A percentile compares a stretch with the other conserved stretches of the same genome.
Conservation (phyloP, 129 eudicot genomes). For the Glebionis coronaria region DNA sequence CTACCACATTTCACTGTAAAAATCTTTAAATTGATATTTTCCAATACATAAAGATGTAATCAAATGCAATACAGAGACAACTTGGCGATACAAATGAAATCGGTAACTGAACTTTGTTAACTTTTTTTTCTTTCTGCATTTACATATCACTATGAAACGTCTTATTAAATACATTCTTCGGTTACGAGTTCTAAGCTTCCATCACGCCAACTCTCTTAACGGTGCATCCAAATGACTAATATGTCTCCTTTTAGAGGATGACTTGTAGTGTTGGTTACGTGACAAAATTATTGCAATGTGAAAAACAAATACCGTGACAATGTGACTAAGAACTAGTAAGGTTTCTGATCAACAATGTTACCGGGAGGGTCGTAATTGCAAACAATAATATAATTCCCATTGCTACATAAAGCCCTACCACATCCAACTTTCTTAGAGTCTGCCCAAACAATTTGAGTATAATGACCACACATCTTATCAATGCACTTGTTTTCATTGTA, state of each 20-base stretch:
- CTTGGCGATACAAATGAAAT: no score
- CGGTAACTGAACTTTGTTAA: no score
- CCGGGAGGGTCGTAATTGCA: conserved; percentile 31
- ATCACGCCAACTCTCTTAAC: conserved; percentile 1
- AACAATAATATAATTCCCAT: conserved; percentile 14
- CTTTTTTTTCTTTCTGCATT: neutral
- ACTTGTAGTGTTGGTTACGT: conserved; percentile 2
- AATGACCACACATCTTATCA: conserved; percentile 43
- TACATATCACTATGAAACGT: neutral
- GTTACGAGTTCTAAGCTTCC: neutral
- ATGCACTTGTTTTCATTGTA: conserved; percentile 36
- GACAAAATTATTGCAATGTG: neutral
- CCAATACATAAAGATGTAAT: no score
- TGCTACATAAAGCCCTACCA: conserved; percentile 22
- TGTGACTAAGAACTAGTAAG: conserved; percentile 20
- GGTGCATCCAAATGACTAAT: neutral
- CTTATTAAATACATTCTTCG: conserved; percentile 6
- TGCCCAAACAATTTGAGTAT: conserved; percentile 59
- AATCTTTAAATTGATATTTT: no score
- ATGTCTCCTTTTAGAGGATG: conserved; percentile 2
- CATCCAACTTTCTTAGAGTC: conserved; percentile 46
- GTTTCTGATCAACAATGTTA: conserved; percentile 34
- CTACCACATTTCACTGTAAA: no score
- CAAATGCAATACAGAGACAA: no score
- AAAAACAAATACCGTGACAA: neutral